phyloP scores from a whole-genome alignment of 345 rosid species.

The Geranium rotundifolium region DNA sequence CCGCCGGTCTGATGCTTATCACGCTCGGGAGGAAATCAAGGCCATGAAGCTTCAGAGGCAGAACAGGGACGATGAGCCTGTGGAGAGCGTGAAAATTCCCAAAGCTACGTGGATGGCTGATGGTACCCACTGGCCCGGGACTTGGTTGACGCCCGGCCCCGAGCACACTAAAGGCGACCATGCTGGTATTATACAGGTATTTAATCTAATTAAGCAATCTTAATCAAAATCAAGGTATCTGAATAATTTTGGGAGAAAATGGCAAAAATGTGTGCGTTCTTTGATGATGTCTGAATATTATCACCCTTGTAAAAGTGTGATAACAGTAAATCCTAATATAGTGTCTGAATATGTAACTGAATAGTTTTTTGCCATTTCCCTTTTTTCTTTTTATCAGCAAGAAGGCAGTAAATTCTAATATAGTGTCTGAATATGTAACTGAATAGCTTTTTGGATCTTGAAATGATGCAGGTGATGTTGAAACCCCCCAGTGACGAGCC shows the following conservation, averaged over 20 bases:
- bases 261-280: no score
- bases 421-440: no score
- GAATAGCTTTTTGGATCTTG: not conserved
- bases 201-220: not conserved
- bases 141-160: conserved; percentile 58
- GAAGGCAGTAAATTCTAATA: no score
- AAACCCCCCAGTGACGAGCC: conserved; percentile 97
- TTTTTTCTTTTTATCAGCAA: conserved; percentile 1
- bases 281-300: no score
- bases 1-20: conserved; percentile 88
- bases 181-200: conserved; percentile 93
- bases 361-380: not conserved
- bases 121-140: conserved; percentile 98
- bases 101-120: conserved; percentile 99
- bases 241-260: not conserved
- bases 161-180: conserved; percentile 89
- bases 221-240: no score
- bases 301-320: no score
- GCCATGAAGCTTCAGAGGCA: conserved; percentile 87
- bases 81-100: conserved; percentile 65
- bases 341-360: not conserved
- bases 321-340: no score
- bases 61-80: conserved; percentile 59
- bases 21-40: conserved; percentile 93
- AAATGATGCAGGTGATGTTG: conserved; percentile 67